Evolutionary conservation across 495 filamentous ascomycete genomes (phyloP).

Genomic region (Chaetomium fimeti): DNA sequence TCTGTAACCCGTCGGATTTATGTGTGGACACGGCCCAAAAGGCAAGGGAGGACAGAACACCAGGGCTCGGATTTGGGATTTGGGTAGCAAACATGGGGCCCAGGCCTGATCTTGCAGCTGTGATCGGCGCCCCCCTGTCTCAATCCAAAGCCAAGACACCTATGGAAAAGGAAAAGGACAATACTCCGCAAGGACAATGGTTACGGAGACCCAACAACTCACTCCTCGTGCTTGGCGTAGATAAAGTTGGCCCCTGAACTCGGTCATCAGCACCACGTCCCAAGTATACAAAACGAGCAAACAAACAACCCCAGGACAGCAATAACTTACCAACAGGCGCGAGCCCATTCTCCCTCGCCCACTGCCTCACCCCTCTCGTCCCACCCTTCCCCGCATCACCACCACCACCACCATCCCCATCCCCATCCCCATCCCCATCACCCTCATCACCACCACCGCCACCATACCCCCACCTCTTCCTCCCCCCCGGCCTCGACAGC

Average conservation of each 20-base stretch:
- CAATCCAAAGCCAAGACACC: too few species aligned
- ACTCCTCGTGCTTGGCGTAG: constrained; percentile 61
- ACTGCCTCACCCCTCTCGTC: constrained; percentile 59
- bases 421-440: too few species aligned
- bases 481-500: constrained; percentile 54
- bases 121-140: too few species aligned
- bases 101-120: too few species aligned
- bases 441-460: neutral
- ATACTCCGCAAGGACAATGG: too few species aligned
- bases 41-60: neutral
- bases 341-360: constrained; percentile 62
- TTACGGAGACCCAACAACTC: constrained; percentile 23
- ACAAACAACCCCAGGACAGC: neutral
- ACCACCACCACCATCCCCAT: too few species aligned
- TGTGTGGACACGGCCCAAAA: neutral
- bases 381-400: constrained; percentile 37
- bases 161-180: too few species aligned
- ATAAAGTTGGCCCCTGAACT: constrained; percentile 62
- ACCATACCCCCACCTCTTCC: constrained; percentile 61
- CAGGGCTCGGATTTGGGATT: too few species aligned
- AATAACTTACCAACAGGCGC: constrained; percentile 56
- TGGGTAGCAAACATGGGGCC: too few species aligned
- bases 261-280: constrained; percentile 6
- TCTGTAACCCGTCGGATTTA: neutral
- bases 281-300: neutral